These are phyloP conservation scores for Durotheca rogersii DNA, from an alignment of 495 filamentous ascomycete species.

Conservation along the genomic window DNA sequence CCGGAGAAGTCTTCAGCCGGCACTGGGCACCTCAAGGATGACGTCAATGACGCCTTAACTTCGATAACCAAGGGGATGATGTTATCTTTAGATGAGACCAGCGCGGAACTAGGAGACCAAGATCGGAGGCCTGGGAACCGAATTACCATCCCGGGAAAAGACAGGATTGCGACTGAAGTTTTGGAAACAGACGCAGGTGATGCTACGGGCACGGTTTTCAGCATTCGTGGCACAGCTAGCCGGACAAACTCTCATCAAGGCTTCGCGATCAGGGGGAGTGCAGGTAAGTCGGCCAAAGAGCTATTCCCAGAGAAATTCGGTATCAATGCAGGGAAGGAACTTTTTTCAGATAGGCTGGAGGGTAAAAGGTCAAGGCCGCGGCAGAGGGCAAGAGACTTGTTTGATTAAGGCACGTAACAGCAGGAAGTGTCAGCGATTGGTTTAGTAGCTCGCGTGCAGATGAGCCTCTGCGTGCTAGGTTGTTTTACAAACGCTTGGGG, in stretches of 20 bases:
- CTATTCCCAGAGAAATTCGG: conserved; percentile 68
- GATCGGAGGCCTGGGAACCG: conserved; percentile 41
- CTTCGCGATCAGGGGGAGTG: conserved; percentile 64
- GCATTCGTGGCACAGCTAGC: conserved; percentile 61
- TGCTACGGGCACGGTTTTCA: conserved; percentile 38
- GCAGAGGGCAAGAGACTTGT: conserved; percentile 56
- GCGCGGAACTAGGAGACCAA: conserved; percentile 22
- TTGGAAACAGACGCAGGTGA: conserved; percentile 15
- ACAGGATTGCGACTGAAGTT: conserved; percentile 24
- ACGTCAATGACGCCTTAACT: conserved; percentile 61
- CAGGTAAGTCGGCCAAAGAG: conserved; percentile 61
- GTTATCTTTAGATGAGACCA: conserved; percentile 53
- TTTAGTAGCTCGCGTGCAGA: no score
- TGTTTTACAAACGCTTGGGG: no score
- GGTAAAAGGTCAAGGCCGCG: conserved; percentile 48
- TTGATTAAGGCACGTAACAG: conserved; percentile 51
- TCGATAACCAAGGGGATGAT: conserved; percentile 56
- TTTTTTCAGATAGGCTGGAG: conserved; percentile 58
- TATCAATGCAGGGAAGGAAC: conserved; percentile 67
- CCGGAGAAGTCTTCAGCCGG: conserved; percentile 52
- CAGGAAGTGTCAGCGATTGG: no score
- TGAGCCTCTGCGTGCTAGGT: no score
- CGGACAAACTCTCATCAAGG: conserved; percentile 53
- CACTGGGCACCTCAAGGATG: conserved; percentile 63
- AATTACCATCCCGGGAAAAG: conserved; percentile 35